Base-by-base conservation (phyloP, 2,329 filamentous ascomycete species). In the Kalaharituber pfeilii region DNA sequence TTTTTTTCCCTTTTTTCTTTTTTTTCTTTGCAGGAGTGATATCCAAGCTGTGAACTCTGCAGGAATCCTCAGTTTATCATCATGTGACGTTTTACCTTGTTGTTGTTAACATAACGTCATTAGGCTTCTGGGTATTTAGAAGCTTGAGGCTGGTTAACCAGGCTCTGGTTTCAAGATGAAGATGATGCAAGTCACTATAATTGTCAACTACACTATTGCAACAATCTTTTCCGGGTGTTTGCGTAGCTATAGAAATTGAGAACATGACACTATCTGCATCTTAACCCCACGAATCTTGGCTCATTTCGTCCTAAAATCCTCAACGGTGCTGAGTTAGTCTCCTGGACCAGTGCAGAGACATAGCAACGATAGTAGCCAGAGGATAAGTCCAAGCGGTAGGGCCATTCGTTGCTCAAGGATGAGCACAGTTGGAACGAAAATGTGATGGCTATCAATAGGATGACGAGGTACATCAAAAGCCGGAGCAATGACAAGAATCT, bases 271-370 rank as follows among this genome's bases (percentile, higher is more conserved):
- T 42, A 81, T 68, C 66, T 96, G 88, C 33, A 91, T 96, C 69
- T 86, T 89, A 83, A 85, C 91, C 1, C 91, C 91, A 27, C 98
- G 91, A 36, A 98, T 91, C 59, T 96, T 75, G 0, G 91, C 91
- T 25, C 76, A 75, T 60, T 81, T 79, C 36, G 77, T 74, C 62
- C 83, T 83, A 67, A 94, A 98, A 66, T 85, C 82, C 62, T 83
- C 83, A 24, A 96, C 56, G 4, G 57, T 60, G 22, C 80, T 82
- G 59, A 94, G 80, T 66, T 98, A 98, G 66, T 94, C 96, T 1
- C 80, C 80, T 57, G 94, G 70, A 0, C 91, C 91, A 15, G 82
- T 78, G 1, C 74, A 69, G 25, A 98, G 70, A 60, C 85, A 94
- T 15, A 79, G 73, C 1, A 94, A 67, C 9, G 84, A 80, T 4